phyloP scores from a whole-genome alignment of 495 filamentous ascomycete genomes.

The Sordaria brevicollis region DNA sequence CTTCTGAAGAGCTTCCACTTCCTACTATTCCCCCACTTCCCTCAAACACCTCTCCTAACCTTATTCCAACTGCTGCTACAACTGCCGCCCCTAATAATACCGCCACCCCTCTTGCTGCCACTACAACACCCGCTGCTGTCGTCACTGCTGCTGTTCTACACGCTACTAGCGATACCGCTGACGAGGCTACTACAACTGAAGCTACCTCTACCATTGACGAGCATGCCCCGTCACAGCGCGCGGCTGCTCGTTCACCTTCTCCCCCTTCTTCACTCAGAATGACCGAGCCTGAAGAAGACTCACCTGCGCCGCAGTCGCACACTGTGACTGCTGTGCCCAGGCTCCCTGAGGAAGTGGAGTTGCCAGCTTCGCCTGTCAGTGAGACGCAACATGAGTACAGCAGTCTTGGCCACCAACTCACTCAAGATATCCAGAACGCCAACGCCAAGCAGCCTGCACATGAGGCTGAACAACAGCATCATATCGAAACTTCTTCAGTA shows the following conservation, averaged over 20 bases:
- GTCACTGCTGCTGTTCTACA: neutral
- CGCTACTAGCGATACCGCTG: neutral
- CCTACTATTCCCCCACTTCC: neutral
- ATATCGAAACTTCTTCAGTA: too few species aligned
- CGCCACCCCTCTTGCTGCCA: neutral
- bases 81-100: neutral
- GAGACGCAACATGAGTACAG: neutral
- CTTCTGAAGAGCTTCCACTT: neutral
- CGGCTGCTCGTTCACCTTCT: neutral
- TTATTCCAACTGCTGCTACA: neutral
- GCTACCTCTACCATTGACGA: neutral
- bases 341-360: neutral
- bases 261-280: neutral
- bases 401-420: neutral
- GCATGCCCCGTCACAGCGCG: neutral
- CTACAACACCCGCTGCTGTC: neutral
- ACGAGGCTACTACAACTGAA: neutral
- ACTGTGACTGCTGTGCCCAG: neutral
- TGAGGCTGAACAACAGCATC: neutral
- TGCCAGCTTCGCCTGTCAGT: neutral
- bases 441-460: neutral
- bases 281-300: neutral
- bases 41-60: neutral
- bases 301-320: neutral
- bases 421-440: neutral